Conservation (phyloP, 225 moss, liverwort and hornwort species). For the Antitrichia curtipendula region DNA sequence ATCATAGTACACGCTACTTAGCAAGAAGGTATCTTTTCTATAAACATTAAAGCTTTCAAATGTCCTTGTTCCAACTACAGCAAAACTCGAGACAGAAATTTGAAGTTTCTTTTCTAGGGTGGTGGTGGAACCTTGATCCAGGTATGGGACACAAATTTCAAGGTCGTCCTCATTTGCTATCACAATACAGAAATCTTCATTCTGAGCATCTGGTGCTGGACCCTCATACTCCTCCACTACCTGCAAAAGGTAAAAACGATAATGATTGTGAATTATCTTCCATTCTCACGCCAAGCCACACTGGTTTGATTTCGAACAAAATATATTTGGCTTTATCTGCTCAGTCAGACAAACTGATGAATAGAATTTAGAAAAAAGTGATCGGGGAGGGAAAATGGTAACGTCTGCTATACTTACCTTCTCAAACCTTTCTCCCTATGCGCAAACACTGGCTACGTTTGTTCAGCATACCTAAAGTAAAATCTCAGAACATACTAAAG, state of each 20-base stretch:
- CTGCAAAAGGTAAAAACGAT: slow-evolving; percentile 18
- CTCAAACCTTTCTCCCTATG: not conserved
- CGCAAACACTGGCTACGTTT: not conserved
- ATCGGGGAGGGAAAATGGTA: not conserved
- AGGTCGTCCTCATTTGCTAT: slow-evolving; percentile 78
- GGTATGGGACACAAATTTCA: slow-evolving; percentile 53
- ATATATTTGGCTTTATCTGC: not conserved
- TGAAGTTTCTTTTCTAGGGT: not conserved
- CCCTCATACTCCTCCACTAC: slow-evolving; percentile 64
- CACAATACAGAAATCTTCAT: slow-evolving; percentile 59
- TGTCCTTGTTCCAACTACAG: not conserved
- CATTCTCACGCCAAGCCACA: not conserved
- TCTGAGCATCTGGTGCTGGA: slow-evolving; percentile 43
- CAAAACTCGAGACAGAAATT: not conserved
- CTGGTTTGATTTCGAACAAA: not conserved
- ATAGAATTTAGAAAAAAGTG: not conserved
- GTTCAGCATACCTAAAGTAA: not conserved
- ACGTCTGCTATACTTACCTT: not conserved
- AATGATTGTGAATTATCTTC: not conserved
- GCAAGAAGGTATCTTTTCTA: not conserved
- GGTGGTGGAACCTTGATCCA: slow-evolving; percentile 55
- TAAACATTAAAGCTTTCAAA: not conserved
- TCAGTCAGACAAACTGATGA: not conserved
- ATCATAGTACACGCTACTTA: not conserved
- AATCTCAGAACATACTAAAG: not conserved